Evolutionary conservation across 768 basidiomycete species (phyloP).

Genomic region (Chiua virens): DNA sequence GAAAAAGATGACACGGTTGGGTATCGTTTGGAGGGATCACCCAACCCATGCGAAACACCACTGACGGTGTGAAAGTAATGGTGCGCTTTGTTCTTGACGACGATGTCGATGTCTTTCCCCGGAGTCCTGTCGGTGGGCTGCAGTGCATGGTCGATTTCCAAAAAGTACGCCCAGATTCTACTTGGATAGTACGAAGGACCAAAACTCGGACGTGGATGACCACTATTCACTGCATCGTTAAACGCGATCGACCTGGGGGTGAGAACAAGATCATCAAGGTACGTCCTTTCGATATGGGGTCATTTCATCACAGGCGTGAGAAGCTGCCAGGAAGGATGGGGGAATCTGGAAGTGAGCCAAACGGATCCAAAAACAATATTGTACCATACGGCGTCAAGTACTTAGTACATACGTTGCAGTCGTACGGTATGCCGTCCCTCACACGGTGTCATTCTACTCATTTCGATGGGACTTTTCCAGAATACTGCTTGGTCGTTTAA

Average conservation of each 20-base stretch:
- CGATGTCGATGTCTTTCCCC: conserved; percentile 58
- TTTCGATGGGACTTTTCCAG: too few species aligned
- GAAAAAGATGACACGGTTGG: conserved; percentile 14
- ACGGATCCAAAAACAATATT: too few species aligned
- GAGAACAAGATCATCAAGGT: neutral
- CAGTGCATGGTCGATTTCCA: conserved; percentile 59
- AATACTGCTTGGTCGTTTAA: too few species aligned
- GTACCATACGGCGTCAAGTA: too few species aligned
- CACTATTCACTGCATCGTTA: conserved; percentile 47
- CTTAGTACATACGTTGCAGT: too few species aligned
- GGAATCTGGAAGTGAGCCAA: too few species aligned
- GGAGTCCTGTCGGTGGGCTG: conserved; percentile 53
- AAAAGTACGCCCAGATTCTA: neutral
- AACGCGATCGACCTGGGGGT: conserved; percentile 59
- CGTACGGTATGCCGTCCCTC: too few species aligned
- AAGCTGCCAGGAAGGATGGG: too few species aligned
- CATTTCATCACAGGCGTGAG: too few species aligned
- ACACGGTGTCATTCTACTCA: too few species aligned
- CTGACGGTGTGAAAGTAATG: conserved; percentile 63
- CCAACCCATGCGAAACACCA: conserved; percentile 40
- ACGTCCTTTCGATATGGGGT: neutral
- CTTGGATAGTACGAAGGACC: too few species aligned
- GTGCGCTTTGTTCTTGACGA: conserved; percentile 47
- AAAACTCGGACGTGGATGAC: neutral
- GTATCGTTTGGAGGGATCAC: conserved; percentile 25